These are phyloP conservation scores for Leucocoprinus sp. DNA, from an alignment of 768 basidiomycete species.

Conservation along the genomic window DNA sequence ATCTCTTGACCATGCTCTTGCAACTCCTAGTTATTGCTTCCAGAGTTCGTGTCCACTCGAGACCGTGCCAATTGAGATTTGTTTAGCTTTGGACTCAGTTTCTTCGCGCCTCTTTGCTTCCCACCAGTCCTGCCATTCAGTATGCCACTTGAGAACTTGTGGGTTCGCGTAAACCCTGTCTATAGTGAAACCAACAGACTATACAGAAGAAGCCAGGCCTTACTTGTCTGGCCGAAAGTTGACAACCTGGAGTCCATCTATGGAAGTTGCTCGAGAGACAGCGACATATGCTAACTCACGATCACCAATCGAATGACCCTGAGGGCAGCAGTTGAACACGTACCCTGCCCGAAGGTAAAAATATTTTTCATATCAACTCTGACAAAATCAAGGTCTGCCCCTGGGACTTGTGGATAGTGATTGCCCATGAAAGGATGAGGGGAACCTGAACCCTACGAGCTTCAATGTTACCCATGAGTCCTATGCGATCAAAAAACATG, in stretches of 20 bases:
- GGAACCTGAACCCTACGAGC: slow-evolving; percentile 53
- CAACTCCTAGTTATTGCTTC: too few species aligned
- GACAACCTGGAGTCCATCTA: slow-evolving; percentile 52
- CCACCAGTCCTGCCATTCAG: slow-evolving; percentile 2
- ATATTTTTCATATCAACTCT: slow-evolving; percentile 65
- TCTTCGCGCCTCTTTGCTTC: not conserved
- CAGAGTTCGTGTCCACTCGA: too few species aligned
- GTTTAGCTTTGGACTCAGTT: not conserved
- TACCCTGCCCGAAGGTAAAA: slow-evolving; percentile 77
- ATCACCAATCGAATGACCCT: not conserved
- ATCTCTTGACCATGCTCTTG: too few species aligned
- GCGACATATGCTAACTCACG: slow-evolving; percentile 51
- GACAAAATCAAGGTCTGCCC: slow-evolving; percentile 80
- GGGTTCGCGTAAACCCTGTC: slow-evolving; percentile 1
- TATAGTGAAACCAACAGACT: too few species aligned
- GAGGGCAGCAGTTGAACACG: not conserved
- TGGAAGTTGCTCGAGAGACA: slow-evolving; percentile 58
- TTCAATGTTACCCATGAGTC: slow-evolving; percentile 47
- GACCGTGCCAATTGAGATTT: too few species aligned
- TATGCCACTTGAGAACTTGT: slow-evolving; percentile 12
- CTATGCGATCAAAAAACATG: slow-evolving; percentile 47
- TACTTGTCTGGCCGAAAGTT: slow-evolving; percentile 55
- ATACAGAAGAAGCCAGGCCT: too few species aligned
- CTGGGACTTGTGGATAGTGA: slow-evolving; percentile 85
- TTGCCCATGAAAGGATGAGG: slow-evolving; percentile 63